phyloP scores from a whole-genome alignment of 2,329 filamentous ascomycete species.

The Furcasterigmium sp. region DNA sequence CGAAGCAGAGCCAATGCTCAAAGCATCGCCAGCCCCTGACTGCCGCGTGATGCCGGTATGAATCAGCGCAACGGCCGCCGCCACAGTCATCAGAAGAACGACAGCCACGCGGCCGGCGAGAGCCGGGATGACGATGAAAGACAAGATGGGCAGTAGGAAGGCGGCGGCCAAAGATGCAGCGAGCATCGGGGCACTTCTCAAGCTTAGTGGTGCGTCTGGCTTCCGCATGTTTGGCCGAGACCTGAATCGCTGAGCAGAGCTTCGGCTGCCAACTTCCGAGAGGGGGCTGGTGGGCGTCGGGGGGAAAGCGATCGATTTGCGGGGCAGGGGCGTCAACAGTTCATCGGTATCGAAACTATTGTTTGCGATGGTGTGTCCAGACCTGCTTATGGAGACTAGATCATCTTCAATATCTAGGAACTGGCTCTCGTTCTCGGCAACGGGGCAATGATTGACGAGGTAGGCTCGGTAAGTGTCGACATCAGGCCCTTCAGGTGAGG shows the following conservation, averaged over 20 bases:
- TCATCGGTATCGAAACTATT: conserved; percentile 3
- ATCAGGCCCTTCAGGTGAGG: conserved; percentile 44
- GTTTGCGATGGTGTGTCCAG: not conserved
- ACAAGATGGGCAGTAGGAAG: conserved; percentile 51
- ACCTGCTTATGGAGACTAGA: conserved; percentile 37
- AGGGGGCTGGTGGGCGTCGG: conserved; percentile 1
- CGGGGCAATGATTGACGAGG: conserved; percentile 46
- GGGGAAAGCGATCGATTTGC: not conserved
- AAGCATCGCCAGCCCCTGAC: conserved; percentile 13
- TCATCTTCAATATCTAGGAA: conserved; percentile 55
- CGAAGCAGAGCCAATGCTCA: conserved; percentile 6
- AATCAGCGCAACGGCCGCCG: conserved; percentile 27
- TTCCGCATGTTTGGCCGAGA: not conserved
- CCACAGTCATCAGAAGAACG: conserved; percentile 44
- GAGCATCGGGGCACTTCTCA: conserved; percentile 16
- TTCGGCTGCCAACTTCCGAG: not conserved
- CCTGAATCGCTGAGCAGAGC: not conserved
- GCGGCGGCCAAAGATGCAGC: conserved; percentile 43
- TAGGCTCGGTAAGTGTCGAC: conserved; percentile 46
- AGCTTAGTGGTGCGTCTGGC: not conserved
- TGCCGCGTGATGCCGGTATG: conserved; percentile 20
- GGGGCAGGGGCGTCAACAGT: conserved; percentile 11
- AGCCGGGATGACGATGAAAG: conserved; percentile 51
- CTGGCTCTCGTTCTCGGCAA: conserved; percentile 53
- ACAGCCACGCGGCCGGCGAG: conserved; percentile 55